Evolutionary conservation across 2,329 filamentous ascomycete genomes (phyloP).

Genomic region (Cryphonectria parasitica): DNA sequence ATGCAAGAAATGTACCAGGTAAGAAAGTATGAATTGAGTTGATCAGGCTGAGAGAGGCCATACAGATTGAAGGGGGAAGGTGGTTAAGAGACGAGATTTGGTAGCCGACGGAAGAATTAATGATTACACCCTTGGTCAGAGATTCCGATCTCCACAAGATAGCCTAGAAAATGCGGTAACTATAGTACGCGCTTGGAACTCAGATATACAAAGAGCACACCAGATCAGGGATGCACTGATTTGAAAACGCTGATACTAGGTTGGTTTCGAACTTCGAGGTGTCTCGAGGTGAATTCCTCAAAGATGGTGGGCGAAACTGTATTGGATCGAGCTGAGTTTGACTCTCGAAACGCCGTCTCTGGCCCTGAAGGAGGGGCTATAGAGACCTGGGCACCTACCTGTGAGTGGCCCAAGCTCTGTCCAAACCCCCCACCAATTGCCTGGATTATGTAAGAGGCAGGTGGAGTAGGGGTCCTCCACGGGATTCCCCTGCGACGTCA

Average conservation of each 20-base stretch:
- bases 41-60: background rate
- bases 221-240: background rate
- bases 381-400: background rate
- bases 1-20: background rate
- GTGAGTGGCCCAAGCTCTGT: conserved; percentile 2
- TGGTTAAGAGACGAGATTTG: background rate
- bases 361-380: background rate
- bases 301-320: background rate
- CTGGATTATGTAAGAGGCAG: conserved; percentile 3
- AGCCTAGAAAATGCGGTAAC: background rate
- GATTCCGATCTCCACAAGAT: background rate
- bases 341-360: background rate
- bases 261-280: background rate
- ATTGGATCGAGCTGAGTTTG: background rate
- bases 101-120: background rate
- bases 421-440: background rate
- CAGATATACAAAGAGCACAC: background rate
- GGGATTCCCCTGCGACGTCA: conserved; percentile 6
- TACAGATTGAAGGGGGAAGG: background rate
- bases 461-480: background rate
- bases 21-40: background rate
- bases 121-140: background rate
- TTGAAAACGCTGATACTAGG: background rate
- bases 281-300: background rate
- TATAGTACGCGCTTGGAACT: background rate